phyloP scores from a whole-genome alignment of 2,329 filamentous ascomycete species.

The Sporothrix phasma region DNA sequence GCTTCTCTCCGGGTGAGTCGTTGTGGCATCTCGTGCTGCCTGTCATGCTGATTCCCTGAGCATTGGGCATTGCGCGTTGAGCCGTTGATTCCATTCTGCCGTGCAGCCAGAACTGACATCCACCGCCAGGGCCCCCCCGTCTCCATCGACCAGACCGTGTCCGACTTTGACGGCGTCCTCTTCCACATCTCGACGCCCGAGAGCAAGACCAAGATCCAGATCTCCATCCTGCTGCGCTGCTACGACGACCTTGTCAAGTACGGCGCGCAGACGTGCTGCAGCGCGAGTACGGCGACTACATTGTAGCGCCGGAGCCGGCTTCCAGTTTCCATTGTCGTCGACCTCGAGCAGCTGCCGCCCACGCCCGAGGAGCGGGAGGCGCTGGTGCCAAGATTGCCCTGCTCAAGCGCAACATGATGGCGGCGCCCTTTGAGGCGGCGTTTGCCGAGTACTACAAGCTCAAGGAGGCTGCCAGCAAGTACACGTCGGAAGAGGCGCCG shows the following conservation, averaged over 20 bases:
- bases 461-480: conserved; percentile 80
- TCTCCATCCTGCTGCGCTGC: conserved; percentile 93
- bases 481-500: conserved; percentile 86
- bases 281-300: conserved; percentile 89
- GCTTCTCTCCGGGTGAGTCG: conserved; percentile 75
- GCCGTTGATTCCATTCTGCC: conserved; percentile 5
- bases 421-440: conserved; percentile 92
- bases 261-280: conserved; percentile 84
- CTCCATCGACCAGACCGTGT: conserved; percentile 95
- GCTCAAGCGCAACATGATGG: conserved; percentile 97
- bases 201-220: conserved; percentile 82
- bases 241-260: conserved; percentile 87
- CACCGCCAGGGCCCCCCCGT: conserved; percentile 62
- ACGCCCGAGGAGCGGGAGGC: conserved; percentile 75
- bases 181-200: conserved; percentile 98
- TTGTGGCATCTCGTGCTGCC: not conserved
- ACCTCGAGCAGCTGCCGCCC: conserved; percentile 76
- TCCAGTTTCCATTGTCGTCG: conserved; percentile 87
- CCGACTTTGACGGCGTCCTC: conserved; percentile 96
- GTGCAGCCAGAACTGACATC: no score
- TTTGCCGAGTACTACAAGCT: conserved; percentile 86
- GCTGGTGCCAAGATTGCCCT: conserved; percentile 79
- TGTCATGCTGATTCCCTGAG: no score
- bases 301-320: conserved; percentile 76
- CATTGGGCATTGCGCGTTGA: conserved; percentile 17